These are phyloP conservation scores for Pleurotus tuber-regium DNA, from an alignment of 768 basidiomycete species.

Conservation along the genomic window DNA sequence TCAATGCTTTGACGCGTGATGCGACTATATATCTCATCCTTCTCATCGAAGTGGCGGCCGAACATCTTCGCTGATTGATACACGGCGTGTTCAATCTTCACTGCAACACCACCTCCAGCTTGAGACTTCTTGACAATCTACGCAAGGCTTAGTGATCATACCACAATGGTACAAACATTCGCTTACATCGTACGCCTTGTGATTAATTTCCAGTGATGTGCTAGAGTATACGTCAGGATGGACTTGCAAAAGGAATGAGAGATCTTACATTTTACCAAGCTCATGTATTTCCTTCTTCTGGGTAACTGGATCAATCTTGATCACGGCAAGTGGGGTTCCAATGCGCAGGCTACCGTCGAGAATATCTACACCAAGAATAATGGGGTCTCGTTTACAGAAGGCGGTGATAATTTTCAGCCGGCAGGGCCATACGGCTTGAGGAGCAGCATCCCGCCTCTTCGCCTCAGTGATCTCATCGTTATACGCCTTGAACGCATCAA, in stretches of 20 bases:
- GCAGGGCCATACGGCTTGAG: conserved; percentile 96
- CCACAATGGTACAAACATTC: neutral
- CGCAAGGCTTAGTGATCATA: neutral
- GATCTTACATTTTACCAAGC: conserved; percentile 88
- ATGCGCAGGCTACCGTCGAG: conserved; percentile 87
- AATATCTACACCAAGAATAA: conserved; percentile 96
- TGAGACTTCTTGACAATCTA: conserved; percentile 91
- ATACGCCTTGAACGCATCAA: conserved; percentile 94
- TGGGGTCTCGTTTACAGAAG: conserved; percentile 96
- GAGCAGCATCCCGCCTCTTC: conserved; percentile 89
- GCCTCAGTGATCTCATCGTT: conserved; percentile 90
- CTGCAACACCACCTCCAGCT: conserved; percentile 94
- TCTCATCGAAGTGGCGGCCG: conserved; percentile 93
- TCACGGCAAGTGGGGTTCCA: conserved; percentile 94
- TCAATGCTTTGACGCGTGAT: conserved; percentile 94
- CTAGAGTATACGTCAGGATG: conserved; percentile 37
- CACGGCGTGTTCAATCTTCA: conserved; percentile 97
- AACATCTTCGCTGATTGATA: conserved; percentile 96
- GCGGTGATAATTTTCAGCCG: conserved; percentile 89
- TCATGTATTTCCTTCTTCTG: conserved; percentile 89
- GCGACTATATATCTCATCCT: conserved; percentile 90
- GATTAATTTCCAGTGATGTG: conserved; percentile 96
- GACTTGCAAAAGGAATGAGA: conserved; percentile 1
- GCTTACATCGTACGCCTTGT: conserved; percentile 79
- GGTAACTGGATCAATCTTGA: conserved; percentile 84